Conservation (phyloP, 768 basidiomycete genomes). For the Botryobasidium botryosum region DNA sequence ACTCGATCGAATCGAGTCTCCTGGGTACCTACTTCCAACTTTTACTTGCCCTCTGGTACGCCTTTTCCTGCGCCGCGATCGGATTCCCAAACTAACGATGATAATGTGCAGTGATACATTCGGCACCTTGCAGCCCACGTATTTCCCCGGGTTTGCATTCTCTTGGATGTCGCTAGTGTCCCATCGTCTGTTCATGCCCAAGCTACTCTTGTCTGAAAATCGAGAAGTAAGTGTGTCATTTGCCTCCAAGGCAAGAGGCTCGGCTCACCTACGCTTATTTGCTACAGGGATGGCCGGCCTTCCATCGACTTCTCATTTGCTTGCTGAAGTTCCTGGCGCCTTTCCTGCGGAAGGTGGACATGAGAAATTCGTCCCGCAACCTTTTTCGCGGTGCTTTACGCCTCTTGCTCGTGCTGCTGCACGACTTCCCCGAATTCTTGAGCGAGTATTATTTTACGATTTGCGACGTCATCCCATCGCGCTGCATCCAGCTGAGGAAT, state of each 20-base stretch:
- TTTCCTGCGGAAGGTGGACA: slow-evolving; percentile 69
- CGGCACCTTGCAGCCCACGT: slow-evolving; percentile 87
- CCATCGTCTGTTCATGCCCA: slow-evolving; percentile 94
- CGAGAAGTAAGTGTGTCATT: slow-evolving; percentile 42
- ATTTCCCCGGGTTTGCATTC: slow-evolving; percentile 96
- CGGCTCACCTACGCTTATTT: neutral
- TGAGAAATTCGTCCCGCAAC: slow-evolving; percentile 64
- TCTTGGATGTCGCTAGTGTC: slow-evolving; percentile 96
- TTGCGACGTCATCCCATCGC: slow-evolving; percentile 80
- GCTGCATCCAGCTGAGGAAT: slow-evolving; percentile 92
- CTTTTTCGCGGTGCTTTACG: slow-evolving; percentile 84
- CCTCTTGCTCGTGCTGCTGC: slow-evolving; percentile 83
- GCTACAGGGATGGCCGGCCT: slow-evolving; percentile 75
- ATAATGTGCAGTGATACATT: slow-evolving; percentile 58
- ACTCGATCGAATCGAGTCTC: slow-evolving; percentile 67
- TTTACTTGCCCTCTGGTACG: slow-evolving; percentile 72
- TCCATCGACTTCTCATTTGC: slow-evolving; percentile 85
- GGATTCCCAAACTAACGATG: no score
- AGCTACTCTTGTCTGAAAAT: slow-evolving; percentile 70
- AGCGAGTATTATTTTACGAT: slow-evolving; percentile 94
- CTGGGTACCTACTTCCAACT: slow-evolving; percentile 82
- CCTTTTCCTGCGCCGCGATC: slow-evolving; percentile 5
- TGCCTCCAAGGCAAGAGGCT: neutral
- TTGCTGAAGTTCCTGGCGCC: slow-evolving; percentile 90
- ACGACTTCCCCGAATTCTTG: slow-evolving; percentile 98